phyloP scores from a whole-genome alignment of 768 basidiomycete genomes.

The Phylloporus sp. region DNA sequence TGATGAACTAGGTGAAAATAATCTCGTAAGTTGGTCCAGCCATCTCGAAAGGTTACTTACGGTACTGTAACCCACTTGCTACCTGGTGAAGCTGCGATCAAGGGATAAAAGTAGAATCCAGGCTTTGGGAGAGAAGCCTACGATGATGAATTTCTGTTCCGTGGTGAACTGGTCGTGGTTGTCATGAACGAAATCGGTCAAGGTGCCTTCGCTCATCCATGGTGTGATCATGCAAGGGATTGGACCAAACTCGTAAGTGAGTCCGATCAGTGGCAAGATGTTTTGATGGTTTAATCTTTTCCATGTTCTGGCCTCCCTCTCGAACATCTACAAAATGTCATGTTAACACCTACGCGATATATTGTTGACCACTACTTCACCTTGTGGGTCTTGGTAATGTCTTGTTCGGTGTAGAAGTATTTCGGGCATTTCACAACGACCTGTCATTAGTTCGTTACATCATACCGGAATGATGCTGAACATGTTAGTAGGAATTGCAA shows the following conservation, averaged over 20 bases:
- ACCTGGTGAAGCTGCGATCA: slow-evolving; percentile 6
- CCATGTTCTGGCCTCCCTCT: slow-evolving; percentile 6
- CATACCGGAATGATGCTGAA: background rate
- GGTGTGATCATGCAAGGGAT: slow-evolving; percentile 12
- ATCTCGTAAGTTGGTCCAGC: background rate
- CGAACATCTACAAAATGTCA: slow-evolving; percentile 2
- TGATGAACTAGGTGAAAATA: slow-evolving; percentile 4
- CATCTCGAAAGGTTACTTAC: background rate
- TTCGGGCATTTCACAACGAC: slow-evolving; percentile 12
- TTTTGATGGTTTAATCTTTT: slow-evolving; percentile 5
- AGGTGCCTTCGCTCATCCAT: slow-evolving; percentile 10
- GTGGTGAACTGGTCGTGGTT: background rate
- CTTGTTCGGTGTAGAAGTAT: background rate
- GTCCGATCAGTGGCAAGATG: slow-evolving; percentile 9
- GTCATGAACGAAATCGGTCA: slow-evolving; percentile 7
- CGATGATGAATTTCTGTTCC: slow-evolving; percentile 2
- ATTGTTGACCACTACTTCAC: background rate
- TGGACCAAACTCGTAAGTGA: slow-evolving; percentile 8
- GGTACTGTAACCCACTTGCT: slow-evolving; percentile 9
- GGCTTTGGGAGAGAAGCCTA: background rate
- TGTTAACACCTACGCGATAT: background rate
- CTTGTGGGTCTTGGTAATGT: slow-evolving; percentile 1
- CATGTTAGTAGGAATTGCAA: background rate
- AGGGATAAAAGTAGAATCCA: background rate
- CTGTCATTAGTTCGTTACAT: background rate